These are phyloP conservation scores for Stemphylium vesicarium DNA, from an alignment of 2,329 filamentous ascomycete species.

Conservation along the genomic window DNA sequence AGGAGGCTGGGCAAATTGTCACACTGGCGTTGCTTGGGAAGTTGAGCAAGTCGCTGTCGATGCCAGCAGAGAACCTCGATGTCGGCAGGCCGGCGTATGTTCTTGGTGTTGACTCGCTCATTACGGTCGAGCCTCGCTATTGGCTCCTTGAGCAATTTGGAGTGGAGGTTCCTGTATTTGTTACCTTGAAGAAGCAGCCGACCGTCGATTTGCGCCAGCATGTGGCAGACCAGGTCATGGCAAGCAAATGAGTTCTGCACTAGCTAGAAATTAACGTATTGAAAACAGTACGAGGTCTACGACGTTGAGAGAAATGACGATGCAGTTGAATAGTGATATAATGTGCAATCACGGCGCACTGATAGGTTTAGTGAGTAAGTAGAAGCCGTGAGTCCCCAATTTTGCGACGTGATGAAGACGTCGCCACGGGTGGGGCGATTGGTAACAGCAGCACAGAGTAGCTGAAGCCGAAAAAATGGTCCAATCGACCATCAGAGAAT, in stretches of 20 bases:
- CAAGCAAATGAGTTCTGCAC: neutral
- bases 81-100: constrained; percentile 10
- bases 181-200: constrained; percentile 22
- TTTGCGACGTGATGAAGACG: no score
- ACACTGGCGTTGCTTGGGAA: constrained; percentile 7
- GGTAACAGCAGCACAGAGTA: no score
- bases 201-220: constrained; percentile 5
- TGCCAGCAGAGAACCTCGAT: constrained; percentile 13
- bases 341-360: no score
- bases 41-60: constrained; percentile 10
- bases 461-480: no score
- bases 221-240: constrained; percentile 11
- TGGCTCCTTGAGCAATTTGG: constrained; percentile 25
- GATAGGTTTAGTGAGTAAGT: no score
- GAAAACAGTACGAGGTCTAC: no score
- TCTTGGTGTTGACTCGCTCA: constrained; percentile 32
- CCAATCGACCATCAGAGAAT: no score
- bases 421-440: no score
- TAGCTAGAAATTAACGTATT: no score
- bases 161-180: constrained; percentile 25
- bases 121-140: constrained; percentile 31
- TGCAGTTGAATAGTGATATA: no score
- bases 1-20: constrained; percentile 13
- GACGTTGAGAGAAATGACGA: no score
- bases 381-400: no score